Base-by-base conservation (phyloP, 1,139 yeast species). In the Taphrina betulina region DNA sequence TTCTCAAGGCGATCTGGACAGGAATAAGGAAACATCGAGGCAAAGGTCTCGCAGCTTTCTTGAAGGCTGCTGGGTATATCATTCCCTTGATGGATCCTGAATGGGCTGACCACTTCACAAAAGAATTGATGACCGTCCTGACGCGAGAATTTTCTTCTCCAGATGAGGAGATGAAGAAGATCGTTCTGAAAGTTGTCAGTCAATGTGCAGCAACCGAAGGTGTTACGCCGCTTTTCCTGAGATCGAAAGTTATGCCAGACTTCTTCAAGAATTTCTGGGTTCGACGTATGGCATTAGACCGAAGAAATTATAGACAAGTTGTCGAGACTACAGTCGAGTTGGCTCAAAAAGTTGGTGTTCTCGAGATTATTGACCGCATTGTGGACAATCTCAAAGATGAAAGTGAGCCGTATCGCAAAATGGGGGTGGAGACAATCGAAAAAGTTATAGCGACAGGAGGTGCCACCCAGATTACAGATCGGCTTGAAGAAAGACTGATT, bases 71-170 rank as follows among this genome's bases (percentile, higher is more conserved):
- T 35, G 96, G 95, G 0, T 79, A 81, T 24, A 74, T 90, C 4
- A 81, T 90, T 7, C 95, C 97, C 0, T 70, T 92, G 52, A 89
- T 92, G 96, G 83, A 81, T 57, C 81, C 82, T 14, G 96, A 88
- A 60, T 83, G 86, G 66, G 83, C 92, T 0, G 80, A 82, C 58
- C 85, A 82, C 66, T 89, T 88, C 64, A 81, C 96, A 0, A 76
- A 77, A 43, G 95, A 87, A 64, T 76, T 89, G 2, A 78, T 88
- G 74, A 72, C 72, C 22, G 76, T 88, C 17, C 72, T 89, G 10
- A 68, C 81, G 2, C 74, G 94, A 57, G 95, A 90, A 67, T 86
- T 88, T 64, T 70, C 75, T 36, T 79, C 95, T 0, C 90, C 95
- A 0, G 96, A 89, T 65, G 95, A 87, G 61, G 96, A 90, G 57